Base-by-base conservation (phyloP, 1,284 basidiomycete genomes). In the Cutaneotrichosporon curvatum region DNA sequence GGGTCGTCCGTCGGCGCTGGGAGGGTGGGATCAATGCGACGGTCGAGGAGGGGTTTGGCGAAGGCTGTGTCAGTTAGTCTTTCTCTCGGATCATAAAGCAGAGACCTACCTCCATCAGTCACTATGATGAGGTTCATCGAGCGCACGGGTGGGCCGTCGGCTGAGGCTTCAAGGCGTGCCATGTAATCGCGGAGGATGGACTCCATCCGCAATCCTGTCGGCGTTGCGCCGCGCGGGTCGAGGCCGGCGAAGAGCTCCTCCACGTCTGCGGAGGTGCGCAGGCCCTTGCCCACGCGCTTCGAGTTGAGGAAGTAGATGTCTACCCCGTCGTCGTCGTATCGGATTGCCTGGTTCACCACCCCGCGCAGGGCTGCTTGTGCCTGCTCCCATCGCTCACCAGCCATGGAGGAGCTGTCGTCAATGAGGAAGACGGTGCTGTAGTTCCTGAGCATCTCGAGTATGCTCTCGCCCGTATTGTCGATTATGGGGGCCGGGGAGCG, bases 221-320 rank as follows among this genome's bases (percentile, higher is more conserved):
- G 65, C 4, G 67, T 66, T 3, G 62, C 56, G 4, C 64, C 68
- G 21, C 56, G 51, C 1, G 71, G 69, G 32, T 58, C 48, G 21
- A 72, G 47, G 3, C 63, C 62, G 1, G 55, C 50, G 43, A 73
- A 72, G 4, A 72, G 53, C 35, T 67, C 59, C 32, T 70, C 67
- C 3, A 73, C 68, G 18, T 71, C 63, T 16, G 43, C 47, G 3
- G 57, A 37, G 10, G 53, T 56, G 58, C 63, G 39, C n/a, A 53
- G 30, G 9, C 43, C 40, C 36, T 61, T 61, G 11, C 67, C 67
- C 14, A 65, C 62, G 2, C 61, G 52, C 43, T 63, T 62, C 23
- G 57, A 59, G 52, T 73, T 73, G 36, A 71, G 44, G 41, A 73
- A 72, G 51, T 68, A 65, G 14, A 73, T 50, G 43, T 71, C 70